Percentiles rank a stretch among this genome's conserved stretches.
Evolutionary conservation across 2,329 filamentous ascomycete species (phyloP).

Genomic region (Bertia moriformis): DNA sequence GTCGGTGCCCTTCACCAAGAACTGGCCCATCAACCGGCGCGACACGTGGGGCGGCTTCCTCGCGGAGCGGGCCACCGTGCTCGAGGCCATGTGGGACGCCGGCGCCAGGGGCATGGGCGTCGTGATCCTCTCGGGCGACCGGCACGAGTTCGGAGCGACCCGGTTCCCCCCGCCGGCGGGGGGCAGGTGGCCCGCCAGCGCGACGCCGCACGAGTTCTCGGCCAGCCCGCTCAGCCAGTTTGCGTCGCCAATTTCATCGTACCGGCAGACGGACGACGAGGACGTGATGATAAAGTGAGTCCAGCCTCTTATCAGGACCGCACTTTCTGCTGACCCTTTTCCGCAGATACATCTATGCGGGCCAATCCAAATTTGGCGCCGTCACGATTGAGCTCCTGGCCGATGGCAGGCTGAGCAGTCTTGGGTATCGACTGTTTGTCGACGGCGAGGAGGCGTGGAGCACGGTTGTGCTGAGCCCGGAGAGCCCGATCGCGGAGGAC

Average conservation of each 20-base stretch:
- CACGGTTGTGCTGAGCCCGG: constrained; percentile 33
- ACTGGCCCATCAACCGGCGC: constrained; percentile 75
- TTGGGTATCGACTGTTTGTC: constrained; percentile 71
- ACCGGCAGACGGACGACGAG: constrained; percentile 64
- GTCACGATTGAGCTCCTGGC: constrained; percentile 61
- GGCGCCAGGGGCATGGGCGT: constrained; percentile 64
- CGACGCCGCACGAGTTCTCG: constrained; percentile 76
- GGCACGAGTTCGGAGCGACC: constrained; percentile 94
- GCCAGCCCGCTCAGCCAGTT: constrained; percentile 89
- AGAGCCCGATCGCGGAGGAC: constrained; percentile 15
- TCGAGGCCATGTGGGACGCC: constrained; percentile 86
- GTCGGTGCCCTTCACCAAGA: constrained; percentile 90
- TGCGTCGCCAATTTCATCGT: constrained; percentile 72
- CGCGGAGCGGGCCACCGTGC: constrained; percentile 59
- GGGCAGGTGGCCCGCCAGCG: constrained; percentile 46
- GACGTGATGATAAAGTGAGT: constrained; percentile 75
- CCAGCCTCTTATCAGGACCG: background rate
- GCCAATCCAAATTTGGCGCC: constrained; percentile 77
- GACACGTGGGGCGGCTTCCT: constrained; percentile 95
- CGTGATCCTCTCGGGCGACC: constrained; percentile 73
- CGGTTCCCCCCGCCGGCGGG: constrained; percentile 50
- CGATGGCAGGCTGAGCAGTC: constrained; percentile 50
- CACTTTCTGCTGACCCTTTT: background rate
- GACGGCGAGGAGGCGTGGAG: constrained; percentile 72
- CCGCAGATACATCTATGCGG: constrained; percentile 60